Percentiles rank a stretch among this genome's conserved stretches.
phyloP scores from a whole-genome alignment of 2,329 filamentous ascomycete species.

The Raffaelea arxii region DNA sequence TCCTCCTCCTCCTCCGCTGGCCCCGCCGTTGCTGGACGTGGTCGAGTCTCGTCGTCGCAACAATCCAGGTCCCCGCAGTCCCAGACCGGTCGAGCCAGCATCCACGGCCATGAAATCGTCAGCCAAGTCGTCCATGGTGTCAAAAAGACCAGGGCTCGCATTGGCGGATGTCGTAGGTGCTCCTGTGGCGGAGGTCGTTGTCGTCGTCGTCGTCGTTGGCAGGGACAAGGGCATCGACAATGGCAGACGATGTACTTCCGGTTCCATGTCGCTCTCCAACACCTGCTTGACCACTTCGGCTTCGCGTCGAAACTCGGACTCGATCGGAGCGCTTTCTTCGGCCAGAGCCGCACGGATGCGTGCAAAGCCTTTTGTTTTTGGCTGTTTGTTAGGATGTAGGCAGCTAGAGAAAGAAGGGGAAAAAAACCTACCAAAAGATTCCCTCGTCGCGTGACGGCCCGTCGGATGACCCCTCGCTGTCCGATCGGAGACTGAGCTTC shows the following conservation, averaged over 20 bases:
- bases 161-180: slow-evolving; percentile 41
- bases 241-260: slow-evolving; percentile 25
- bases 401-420: background rate
- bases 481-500: slow-evolving; percentile 30
- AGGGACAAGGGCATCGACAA: slow-evolving; percentile 25
- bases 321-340: slow-evolving; percentile 80
- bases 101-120: slow-evolving; percentile 62
- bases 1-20: background rate
- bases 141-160: slow-evolving; percentile 56
- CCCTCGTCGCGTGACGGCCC: slow-evolving; percentile 75
- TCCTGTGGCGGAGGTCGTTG: slow-evolving; percentile 23
- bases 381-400: slow-evolving; percentile 41
- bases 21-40: background rate
- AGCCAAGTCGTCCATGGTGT: slow-evolving; percentile 54
- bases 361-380: slow-evolving; percentile 93
- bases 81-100: slow-evolving; percentile 19
- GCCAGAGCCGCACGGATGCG: slow-evolving; percentile 81
- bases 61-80: too few species aligned
- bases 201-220: slow-evolving; percentile 32
- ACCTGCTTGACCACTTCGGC: slow-evolving; percentile 94
- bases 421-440: slow-evolving; percentile 65
- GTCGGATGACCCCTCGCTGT: slow-evolving; percentile 67
- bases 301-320: slow-evolving; percentile 81
- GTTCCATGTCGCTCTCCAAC: slow-evolving; percentile 71
- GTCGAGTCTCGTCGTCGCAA: too few species aligned